Percentiles rank a stretch among this genome's conserved stretches.
phyloP scores from a whole-genome alignment of 1,139 yeast species.

The Starmera stellimalicola region DNA sequence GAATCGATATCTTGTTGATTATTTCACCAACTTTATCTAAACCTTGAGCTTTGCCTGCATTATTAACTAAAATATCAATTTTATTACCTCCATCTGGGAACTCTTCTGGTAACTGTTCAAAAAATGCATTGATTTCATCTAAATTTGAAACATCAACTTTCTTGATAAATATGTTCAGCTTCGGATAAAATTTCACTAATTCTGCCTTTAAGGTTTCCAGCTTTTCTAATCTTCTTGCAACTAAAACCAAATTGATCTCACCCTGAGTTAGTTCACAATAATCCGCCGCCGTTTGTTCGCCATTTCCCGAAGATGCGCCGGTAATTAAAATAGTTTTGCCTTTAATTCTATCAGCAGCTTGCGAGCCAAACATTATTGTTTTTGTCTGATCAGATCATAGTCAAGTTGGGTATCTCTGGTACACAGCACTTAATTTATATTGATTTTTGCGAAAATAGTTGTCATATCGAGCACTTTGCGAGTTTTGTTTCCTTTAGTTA shows the following conservation, averaged over 20 bases:
- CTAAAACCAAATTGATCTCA: slow-evolving; percentile 32
- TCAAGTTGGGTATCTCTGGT: too few relatives aligned
- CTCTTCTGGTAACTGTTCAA: slow-evolving; percentile 16
- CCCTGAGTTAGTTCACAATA: slow-evolving; percentile 43
- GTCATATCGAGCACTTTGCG: too few relatives aligned
- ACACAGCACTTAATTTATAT: too few relatives aligned
- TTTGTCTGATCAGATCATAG: too few relatives aligned
- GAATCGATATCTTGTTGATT: too few relatives aligned
- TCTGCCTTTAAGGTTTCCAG: slow-evolving; percentile 19
- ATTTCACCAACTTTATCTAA: slow-evolving; percentile 41
- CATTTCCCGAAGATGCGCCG: slow-evolving; percentile 63
- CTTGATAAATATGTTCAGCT: slow-evolving; percentile 37
- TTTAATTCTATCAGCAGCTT: slow-evolving; percentile 2
- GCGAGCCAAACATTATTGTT: too few relatives aligned
- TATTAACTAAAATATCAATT: slow-evolving; percentile 48
- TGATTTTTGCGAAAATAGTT: too few relatives aligned
- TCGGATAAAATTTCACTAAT: slow-evolving; percentile 33
- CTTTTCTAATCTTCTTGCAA: slow-evolving; percentile 41
- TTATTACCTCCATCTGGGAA: background rate
- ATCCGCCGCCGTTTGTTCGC: slow-evolving; percentile 45
- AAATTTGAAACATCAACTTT: slow-evolving; percentile 49
- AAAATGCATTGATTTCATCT: slow-evolving; percentile 33
- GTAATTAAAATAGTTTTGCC: slow-evolving; percentile 42
- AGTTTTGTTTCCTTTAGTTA: too few relatives aligned
- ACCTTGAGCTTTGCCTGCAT: slow-evolving; percentile 65